Conservation (phyloP, 1,139 yeast genomes). For the Pichia sp. region DNA sequence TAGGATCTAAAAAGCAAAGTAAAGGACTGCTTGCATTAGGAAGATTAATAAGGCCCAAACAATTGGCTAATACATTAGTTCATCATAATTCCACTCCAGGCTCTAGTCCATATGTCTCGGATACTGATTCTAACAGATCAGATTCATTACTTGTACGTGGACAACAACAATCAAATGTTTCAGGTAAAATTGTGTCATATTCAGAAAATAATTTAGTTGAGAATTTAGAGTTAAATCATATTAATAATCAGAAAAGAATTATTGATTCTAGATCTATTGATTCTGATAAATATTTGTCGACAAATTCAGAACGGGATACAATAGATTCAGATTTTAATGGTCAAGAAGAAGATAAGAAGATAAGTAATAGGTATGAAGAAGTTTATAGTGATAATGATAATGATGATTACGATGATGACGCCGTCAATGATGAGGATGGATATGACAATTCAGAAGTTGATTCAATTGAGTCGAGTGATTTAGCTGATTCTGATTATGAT, state of each 20-base stretch:
- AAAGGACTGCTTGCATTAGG: slow-evolving; percentile 10
- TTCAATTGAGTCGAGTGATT: slow-evolving; percentile 18
- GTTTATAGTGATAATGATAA: background rate
- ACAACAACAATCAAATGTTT: too few species aligned
- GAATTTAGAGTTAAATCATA: background rate
- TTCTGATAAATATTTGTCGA: background rate
- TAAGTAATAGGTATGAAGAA: too few species aligned
- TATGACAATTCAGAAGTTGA: slow-evolving; percentile 10
- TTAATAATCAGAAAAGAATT: background rate
- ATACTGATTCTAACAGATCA: background rate
- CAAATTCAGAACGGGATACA: slow-evolving; percentile 8
- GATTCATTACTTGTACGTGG: background rate
- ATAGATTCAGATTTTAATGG: slow-evolving; percentile 7
- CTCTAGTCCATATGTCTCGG: background rate
- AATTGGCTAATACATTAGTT: slow-evolving; percentile 5
- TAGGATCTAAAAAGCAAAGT: slow-evolving; percentile 2
- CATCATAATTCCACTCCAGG: slow-evolving; percentile 1
- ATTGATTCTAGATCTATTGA: background rate
- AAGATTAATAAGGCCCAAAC: slow-evolving; percentile 10
- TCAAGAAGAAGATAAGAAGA: background rate
- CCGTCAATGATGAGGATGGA: too few species aligned
- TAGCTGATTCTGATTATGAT: slow-evolving; percentile 18
- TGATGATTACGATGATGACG: slow-evolving; percentile 1
- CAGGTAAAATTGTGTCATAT: background rate
- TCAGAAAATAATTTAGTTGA: background rate